Base-by-base conservation (phyloP, 495 filamentous ascomycete genomes). In the Immersiella caudata region DNA sequence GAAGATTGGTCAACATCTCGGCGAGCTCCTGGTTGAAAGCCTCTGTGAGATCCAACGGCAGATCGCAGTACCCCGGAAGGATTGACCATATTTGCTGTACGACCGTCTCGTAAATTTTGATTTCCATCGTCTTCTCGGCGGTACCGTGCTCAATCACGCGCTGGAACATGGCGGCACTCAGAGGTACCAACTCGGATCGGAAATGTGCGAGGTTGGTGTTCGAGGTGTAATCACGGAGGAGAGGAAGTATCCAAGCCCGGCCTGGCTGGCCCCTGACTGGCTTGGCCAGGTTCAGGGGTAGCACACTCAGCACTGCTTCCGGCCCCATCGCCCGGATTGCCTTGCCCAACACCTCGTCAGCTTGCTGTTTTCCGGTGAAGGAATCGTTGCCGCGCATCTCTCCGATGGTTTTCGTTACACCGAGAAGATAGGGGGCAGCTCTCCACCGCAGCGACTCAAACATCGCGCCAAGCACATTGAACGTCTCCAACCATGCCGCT, bases 91-190 rank as follows among this genome's bases (percentile, higher is more conserved):
- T 94, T 74, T 99, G 95, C 61, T 96, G 91, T 1, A 99, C 91
- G 0, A 99, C 76, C 0, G 95, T 98, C 78, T 99, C 95, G 78
- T 94, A 98, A 67, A 99, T 96, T 82, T 99, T 99, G 72, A 91
- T 87, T 75, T 97, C 92, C 81, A 97, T 91, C 0, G 91, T 91
- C 81, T 96, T 97, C 75, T 93, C 90, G 8, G 86, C 86, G 2
- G 85, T 81, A 12, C 88, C 90, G 71, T 93, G 89, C 59, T 94
- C 90, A 49, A 96, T 81, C 20, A 97, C 91, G 66, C 86, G 89
- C 75, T 97, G 92, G 77, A 93, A 97, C 79, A 99, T 93, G 11
- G 81, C 80, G 73, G 97, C 91, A 75, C 94, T 97, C 49, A 99
- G 77, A 16, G 96, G 93, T 18, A 97, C 88, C 70, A 99, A 87